These are phyloP conservation scores for Phytopythium helicoides DNA, from an alignment of 352 stramenopile genomes.

Conservation along the genomic window DNA sequence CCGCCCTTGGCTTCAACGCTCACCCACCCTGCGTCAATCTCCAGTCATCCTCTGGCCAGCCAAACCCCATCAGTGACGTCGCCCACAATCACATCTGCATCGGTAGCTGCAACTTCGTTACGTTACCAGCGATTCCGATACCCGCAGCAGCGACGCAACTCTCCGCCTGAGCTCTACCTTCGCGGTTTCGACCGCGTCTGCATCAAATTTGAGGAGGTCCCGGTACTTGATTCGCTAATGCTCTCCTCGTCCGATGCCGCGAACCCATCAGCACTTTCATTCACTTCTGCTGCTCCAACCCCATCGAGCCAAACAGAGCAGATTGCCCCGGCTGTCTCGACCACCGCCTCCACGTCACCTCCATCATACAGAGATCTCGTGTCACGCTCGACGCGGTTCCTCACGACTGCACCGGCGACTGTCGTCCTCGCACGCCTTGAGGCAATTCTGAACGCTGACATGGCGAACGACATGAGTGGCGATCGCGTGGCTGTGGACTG, in stretches of 20 bases:
- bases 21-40: not conserved
- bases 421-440: slow-evolving; percentile 73
- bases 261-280: not conserved
- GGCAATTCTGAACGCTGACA: slow-evolving; percentile 28
- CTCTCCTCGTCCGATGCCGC: not conserved
- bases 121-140: slow-evolving; percentile 8
- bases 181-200: slow-evolving; percentile 42
- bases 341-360: slow-evolving; percentile 8
- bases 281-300: not conserved
- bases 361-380: slow-evolving; percentile 68
- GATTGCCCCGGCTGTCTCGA: not conserved
- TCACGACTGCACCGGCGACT: slow-evolving; percentile 58
- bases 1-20: slow-evolving; percentile 47
- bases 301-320: not conserved
- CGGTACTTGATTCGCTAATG: slow-evolving; percentile 4
- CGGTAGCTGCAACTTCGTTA: slow-evolving; percentile 10
- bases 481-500: slow-evolving; percentile 67
- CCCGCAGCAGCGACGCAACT: slow-evolving; percentile 54
- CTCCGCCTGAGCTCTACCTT: slow-evolving; percentile 58
- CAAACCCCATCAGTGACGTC: not conserved
- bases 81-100: slow-evolving; percentile 13
- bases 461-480: slow-evolving; percentile 26
- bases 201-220: slow-evolving; percentile 46
- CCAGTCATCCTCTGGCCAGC: not conserved
- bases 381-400: slow-evolving; percentile 66